Conservation (phyloP, 2,329 filamentous ascomycete genomes). For the Aureobasidium sp. region DNA sequence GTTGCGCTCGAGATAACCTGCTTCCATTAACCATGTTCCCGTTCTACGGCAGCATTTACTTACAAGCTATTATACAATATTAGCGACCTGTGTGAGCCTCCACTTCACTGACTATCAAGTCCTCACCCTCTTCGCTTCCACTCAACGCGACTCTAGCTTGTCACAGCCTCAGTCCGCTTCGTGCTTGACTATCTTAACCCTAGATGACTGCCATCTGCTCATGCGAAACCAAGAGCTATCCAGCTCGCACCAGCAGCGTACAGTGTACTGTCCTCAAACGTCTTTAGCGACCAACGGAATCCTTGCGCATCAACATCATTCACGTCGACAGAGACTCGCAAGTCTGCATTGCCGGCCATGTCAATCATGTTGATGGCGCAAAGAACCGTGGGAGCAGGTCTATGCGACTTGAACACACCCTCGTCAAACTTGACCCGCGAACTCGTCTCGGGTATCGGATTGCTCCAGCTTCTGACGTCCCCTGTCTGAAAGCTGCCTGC, state of each 20-base stretch:
- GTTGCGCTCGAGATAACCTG: not conserved
- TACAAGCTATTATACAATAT: not conserved
- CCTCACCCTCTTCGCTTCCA: not conserved
- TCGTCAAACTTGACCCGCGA: conserved; percentile 21
- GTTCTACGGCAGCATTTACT: not conserved
- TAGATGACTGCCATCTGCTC: not conserved
- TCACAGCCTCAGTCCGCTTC: not conserved
- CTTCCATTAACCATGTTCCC: not conserved
- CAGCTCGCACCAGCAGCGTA: conserved; percentile 25
- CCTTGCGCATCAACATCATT: conserved; percentile 23
- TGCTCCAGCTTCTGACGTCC: conserved; percentile 22
- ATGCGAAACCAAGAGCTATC: conserved; percentile 21
- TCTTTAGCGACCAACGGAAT: conserved; percentile 25
- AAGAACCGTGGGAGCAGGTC: conserved; percentile 22
- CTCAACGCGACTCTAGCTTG: not conserved
- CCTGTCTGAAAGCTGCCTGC: conserved; percentile 23
- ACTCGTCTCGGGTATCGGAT: conserved; percentile 19
- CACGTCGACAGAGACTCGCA: conserved; percentile 22
- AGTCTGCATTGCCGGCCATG: conserved; percentile 23
- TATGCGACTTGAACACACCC: conserved; percentile 18
- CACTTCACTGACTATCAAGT: not conserved
- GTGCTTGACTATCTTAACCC: not conserved
- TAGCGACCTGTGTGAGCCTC: not conserved
- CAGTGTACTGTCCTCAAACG: conserved; percentile 20
- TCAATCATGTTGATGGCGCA: conserved; percentile 26